These are phyloP conservation scores for Decorospora gaudefroyi DNA, from an alignment of 2,329 filamentous ascomycete genomes.

Conservation along the genomic window DNA sequence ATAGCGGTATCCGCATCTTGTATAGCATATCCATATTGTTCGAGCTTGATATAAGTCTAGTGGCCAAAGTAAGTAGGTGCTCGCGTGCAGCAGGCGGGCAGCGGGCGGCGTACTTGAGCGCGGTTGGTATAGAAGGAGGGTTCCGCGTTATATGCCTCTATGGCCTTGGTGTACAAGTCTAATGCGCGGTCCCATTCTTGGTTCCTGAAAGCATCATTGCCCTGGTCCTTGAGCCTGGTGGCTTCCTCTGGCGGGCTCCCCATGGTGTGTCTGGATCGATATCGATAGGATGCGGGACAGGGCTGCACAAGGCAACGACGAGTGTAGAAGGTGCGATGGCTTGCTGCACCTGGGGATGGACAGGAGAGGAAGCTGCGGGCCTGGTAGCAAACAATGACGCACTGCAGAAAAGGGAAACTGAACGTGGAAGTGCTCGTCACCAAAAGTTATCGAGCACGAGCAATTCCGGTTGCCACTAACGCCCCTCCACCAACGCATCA, in stretches of 20 bases:
- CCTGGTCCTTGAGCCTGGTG: slow-evolving; percentile 84
- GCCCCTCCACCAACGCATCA: slow-evolving; percentile 16
- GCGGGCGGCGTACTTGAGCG: slow-evolving; percentile 71
- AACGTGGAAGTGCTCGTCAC: slow-evolving; percentile 14
- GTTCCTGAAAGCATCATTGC: slow-evolving; percentile 87
- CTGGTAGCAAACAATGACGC: slow-evolving; percentile 13
- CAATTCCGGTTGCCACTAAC: slow-evolving; percentile 32
- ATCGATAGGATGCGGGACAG: slow-evolving; percentile 15
- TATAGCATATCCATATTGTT: slow-evolving; percentile 92
- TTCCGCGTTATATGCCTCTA: slow-evolving; percentile 79
- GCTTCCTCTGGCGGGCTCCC: slow-evolving; percentile 66
- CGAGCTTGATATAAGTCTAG: slow-evolving; percentile 93
- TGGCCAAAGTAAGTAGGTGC: slow-evolving; percentile 25
- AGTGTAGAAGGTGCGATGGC: slow-evolving; percentile 26
- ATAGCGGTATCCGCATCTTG: slow-evolving; percentile 88
- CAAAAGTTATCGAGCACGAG: slow-evolving; percentile 32
- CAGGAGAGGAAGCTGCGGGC: slow-evolving; percentile 9
- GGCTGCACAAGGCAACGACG: slow-evolving; percentile 15
- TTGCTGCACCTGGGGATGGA: slow-evolving; percentile 12
- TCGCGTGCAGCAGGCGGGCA: slow-evolving; percentile 24
- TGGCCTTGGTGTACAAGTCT: slow-evolving; percentile 84
- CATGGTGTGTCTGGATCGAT: slow-evolving; percentile 28
- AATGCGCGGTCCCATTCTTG: slow-evolving; percentile 86
- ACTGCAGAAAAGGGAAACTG: slow-evolving; percentile 13
- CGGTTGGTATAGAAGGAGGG: slow-evolving; percentile 93